These are phyloP conservation scores for Conringia planisiliqua DNA, from an alignment of 345 rosid species.

Conservation along the genomic window DNA sequence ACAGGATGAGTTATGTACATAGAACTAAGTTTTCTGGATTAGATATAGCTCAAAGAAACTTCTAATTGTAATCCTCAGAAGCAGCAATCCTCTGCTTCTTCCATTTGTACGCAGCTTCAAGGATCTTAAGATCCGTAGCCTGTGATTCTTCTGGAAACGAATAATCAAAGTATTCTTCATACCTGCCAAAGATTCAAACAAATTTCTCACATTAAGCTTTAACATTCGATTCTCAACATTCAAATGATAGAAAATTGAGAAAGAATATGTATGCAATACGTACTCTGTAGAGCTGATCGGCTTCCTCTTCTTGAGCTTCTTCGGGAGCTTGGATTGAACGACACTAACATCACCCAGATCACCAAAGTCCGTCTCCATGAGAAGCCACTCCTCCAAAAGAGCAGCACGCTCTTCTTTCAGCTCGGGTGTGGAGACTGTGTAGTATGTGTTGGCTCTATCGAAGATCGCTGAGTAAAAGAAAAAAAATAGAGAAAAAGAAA, in stretches of 20 bases:
- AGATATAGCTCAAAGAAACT: background rate
- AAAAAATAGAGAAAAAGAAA: background rate
- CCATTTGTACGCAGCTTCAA: background rate
- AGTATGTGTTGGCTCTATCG: background rate
- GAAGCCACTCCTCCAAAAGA: background rate
- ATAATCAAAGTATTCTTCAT: background rate
- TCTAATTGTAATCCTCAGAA: background rate
- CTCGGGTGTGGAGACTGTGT: conserved; percentile 1
- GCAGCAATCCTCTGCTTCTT: background rate
- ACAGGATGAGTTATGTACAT: background rate
- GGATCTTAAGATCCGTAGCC: background rate
- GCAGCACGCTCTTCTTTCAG: background rate
- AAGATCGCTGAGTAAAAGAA: background rate
- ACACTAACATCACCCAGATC: background rate
- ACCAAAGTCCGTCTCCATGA: background rate
- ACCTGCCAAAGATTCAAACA: conserved; percentile 1
- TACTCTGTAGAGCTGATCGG: background rate
- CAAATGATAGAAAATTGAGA: background rate
- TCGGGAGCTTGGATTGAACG: background rate
- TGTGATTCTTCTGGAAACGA: background rate
- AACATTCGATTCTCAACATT: background rate
- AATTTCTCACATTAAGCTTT: background rate
- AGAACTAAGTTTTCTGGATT: background rate
- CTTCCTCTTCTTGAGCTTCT: conserved; percentile 1
- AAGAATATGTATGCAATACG: background rate